Percentiles rank a stretch among this genome's conserved stretches.
Conservation (phyloP, 148 eudicot genomes). For the Rhododendron vialii region DNA sequence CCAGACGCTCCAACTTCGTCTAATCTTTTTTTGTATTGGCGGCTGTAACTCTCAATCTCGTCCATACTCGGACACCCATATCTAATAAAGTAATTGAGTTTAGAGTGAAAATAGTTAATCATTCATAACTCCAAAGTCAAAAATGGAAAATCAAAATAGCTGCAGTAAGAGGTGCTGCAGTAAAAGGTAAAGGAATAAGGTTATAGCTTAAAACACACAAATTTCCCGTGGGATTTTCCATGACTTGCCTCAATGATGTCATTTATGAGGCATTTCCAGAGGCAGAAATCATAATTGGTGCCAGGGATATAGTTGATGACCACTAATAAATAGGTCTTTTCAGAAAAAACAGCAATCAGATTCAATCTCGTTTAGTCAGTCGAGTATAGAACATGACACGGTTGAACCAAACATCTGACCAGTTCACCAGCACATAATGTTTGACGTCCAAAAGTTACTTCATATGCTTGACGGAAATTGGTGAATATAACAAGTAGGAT, state of each 20-base stretch:
- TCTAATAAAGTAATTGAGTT: slow-evolving; percentile 25
- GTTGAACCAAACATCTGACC: neutral
- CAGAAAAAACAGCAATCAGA: neutral
- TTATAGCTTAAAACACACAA: neutral
- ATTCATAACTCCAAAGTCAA: neutral
- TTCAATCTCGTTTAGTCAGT: neutral
- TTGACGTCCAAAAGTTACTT: neutral
- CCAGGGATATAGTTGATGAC: neutral
- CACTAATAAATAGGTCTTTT: neutral
- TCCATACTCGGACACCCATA: slow-evolving; percentile 77
- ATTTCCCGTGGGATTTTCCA: neutral
- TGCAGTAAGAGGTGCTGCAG: neutral
- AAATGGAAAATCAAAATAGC: neutral
- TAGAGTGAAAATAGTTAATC: neutral
- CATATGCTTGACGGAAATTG: neutral
- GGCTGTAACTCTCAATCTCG: slow-evolving; percentile 64
- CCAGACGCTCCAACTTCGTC: slow-evolving; percentile 78
- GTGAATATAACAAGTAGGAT: neutral
- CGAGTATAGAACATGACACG: neutral
- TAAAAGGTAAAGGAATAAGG: neutral
- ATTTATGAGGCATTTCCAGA: neutral
- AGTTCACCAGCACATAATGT: neutral
- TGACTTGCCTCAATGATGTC: neutral
- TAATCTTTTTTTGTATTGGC: slow-evolving; percentile 54
- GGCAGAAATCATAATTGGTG: neutral